phyloP scores from a whole-genome alignment of 2,329 filamentous ascomycete genomes.

The Penicillium sp. region DNA sequence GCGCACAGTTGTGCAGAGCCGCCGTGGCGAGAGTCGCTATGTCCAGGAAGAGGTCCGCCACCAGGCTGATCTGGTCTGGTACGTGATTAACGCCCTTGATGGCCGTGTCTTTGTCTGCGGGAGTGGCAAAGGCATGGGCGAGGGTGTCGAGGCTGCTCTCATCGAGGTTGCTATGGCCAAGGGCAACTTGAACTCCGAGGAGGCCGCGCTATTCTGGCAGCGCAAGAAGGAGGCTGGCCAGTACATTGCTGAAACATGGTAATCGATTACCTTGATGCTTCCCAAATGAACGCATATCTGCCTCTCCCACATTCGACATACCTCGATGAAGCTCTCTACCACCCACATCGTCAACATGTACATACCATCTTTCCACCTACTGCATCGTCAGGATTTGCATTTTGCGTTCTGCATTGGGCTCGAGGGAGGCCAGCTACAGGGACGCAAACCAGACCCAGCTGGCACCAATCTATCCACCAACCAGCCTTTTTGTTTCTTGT shows the following conservation, averaged over 20 bases:
- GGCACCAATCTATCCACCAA: background rate
- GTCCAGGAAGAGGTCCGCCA: constrained; percentile 91
- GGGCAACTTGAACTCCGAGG: constrained; percentile 75
- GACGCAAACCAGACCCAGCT: background rate
- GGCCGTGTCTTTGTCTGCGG: constrained; percentile 95
- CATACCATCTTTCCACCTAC: background rate
- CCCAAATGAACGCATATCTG: background rate
- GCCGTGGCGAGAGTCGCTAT: constrained; percentile 74
- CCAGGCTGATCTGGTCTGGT: constrained; percentile 97
- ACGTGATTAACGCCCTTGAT: constrained; percentile 92
- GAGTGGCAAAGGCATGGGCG: constrained; percentile 93
- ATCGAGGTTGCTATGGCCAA: constrained; percentile 90
- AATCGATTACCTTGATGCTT: constrained; percentile 6
- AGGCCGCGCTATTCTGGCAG: constrained; percentile 83
- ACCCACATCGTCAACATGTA: background rate
- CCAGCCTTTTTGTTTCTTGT: constrained; percentile 1
- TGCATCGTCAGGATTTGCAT: constrained; percentile 1
- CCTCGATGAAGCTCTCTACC: background rate
- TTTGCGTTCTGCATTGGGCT: background rate
- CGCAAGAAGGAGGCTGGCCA: constrained; percentile 88
- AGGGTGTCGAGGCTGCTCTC: constrained; percentile 84
- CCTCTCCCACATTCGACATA: background rate
- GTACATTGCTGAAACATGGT: constrained; percentile 68
- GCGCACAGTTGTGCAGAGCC: constrained; percentile 74
- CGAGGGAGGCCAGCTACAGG: background rate